These are phyloP conservation scores for Phytophthora uliginosa DNA, from an alignment of 352 stramenopile genomes.

Conservation along the genomic window DNA sequence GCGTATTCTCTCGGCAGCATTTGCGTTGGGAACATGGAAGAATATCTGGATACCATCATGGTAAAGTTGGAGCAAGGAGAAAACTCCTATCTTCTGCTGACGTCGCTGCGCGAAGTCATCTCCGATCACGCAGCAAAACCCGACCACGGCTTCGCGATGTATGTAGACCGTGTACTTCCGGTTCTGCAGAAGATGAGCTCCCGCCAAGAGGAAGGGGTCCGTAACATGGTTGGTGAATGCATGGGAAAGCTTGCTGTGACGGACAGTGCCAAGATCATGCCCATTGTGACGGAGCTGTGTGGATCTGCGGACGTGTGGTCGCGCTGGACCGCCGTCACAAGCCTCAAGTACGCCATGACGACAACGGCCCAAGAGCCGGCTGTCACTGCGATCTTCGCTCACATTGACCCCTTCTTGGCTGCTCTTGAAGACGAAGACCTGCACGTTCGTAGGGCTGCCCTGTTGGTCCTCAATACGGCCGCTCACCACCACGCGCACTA, in stretches of 20 bases:
- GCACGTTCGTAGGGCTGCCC: constrained; percentile 93
- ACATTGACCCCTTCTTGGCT: constrained; percentile 93
- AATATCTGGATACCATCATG: constrained; percentile 95
- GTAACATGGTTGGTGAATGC: constrained; percentile 98
- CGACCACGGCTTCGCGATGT: constrained; percentile 77
- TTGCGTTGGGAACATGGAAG: constrained; percentile 94
- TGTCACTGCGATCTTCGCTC: constrained; percentile 60
- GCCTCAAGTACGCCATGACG: constrained; percentile 92
- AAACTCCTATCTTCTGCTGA: constrained; percentile 98
- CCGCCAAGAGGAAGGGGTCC: constrained; percentile 95
- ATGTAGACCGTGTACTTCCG: constrained; percentile 93
- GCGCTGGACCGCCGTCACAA: constrained; percentile 94
- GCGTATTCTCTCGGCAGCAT: constrained; percentile 97
- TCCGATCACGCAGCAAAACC: constrained; percentile 79
- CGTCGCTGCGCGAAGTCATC: constrained; percentile 97
- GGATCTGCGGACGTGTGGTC: constrained; percentile 59
- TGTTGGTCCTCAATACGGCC: constrained; percentile 97
- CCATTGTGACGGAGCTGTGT: constrained; percentile 90
- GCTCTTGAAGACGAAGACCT: constrained; percentile 97
- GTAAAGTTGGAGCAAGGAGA: constrained; percentile 90
- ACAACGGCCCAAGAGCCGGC: constrained; percentile 43
- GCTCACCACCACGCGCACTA: constrained; percentile 95
- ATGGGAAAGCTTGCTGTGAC: constrained; percentile 96
- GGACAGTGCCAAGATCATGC: constrained; percentile 90
- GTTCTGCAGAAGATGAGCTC: constrained; percentile 95